Evolutionary conservation across 768 basidiomycete species (phyloP).

Genomic region (Lactarius evosmus): DNA sequence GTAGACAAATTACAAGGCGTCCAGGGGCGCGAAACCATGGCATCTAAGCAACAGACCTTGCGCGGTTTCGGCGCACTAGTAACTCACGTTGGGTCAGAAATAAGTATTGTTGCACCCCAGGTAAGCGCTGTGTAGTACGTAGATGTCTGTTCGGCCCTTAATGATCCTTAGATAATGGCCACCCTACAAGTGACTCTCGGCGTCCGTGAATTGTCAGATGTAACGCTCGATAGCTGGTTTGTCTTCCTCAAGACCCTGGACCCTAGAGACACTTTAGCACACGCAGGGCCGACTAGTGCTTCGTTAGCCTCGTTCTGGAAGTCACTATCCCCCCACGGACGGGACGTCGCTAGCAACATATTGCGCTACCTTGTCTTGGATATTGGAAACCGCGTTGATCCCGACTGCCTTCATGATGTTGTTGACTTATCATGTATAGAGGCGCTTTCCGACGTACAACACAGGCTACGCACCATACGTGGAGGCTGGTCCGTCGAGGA

Average conservation of each 20-base stretch:
- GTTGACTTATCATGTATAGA: slow-evolving; percentile 74
- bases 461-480: slow-evolving; percentile 45
- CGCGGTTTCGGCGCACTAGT: slow-evolving; percentile 75
- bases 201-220: slow-evolving; percentile 69
- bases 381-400: slow-evolving; percentile 49
- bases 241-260: slow-evolving; percentile 68
- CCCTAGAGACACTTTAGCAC: slow-evolving; percentile 70
- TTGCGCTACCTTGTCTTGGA: slow-evolving; percentile 70
- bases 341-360: slow-evolving; percentile 52
- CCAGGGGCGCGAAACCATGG: slow-evolving; percentile 67
- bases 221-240: slow-evolving; percentile 77
- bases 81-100: slow-evolving; percentile 61
- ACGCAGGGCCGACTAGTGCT: slow-evolving; percentile 85
- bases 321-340: slow-evolving; percentile 51
- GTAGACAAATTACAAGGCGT: slow-evolving; percentile 86
- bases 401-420: slow-evolving; percentile 64
- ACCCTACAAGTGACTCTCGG: slow-evolving; percentile 88
- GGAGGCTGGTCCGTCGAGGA: slow-evolving; percentile 49
- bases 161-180: slow-evolving; percentile 76
- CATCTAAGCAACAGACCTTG: slow-evolving; percentile 72
- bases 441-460: slow-evolving; percentile 49
- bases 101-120: slow-evolving; percentile 82
- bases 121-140: slow-evolving; percentile 39
- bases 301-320: slow-evolving; percentile 79
- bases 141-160: slow-evolving; percentile 17